phyloP scores from a whole-genome alignment of 2,329 filamentous ascomycete species.

The Fusarium sp. region DNA sequence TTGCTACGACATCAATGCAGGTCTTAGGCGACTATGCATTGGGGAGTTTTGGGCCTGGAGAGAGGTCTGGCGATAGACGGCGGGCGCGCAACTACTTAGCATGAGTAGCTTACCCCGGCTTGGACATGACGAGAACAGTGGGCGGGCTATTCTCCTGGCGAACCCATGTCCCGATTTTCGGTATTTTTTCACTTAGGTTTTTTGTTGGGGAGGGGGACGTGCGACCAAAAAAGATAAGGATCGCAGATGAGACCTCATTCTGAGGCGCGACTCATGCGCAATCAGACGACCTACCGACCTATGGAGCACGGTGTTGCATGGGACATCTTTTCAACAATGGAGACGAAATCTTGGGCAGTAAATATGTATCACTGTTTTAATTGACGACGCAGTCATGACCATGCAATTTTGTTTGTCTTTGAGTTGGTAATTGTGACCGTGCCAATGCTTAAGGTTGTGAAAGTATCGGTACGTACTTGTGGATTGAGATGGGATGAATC shows the following conservation, averaged over 20 bases:
- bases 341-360: constrained; percentile 41
- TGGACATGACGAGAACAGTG: constrained; percentile 45
- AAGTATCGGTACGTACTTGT: background rate
- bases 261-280: constrained; percentile 39
- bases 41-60: constrained; percentile 45
- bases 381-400: constrained; percentile 40
- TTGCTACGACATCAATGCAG: constrained; percentile 36
- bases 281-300: constrained; percentile 17
- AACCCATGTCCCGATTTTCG: constrained; percentile 36
- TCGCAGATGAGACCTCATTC: constrained; percentile 41
- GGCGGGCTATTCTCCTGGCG: constrained; percentile 24
- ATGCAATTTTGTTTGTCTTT: constrained; percentile 2
- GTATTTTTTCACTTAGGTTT: constrained; percentile 31
- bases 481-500: background rate
- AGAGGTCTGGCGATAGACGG: constrained; percentile 44
- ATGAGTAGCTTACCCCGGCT: constrained; percentile 27
- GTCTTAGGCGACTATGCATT: constrained; percentile 43
- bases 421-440: background rate
- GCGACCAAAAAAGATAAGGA: constrained; percentile 43
- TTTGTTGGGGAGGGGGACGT: constrained; percentile 44
- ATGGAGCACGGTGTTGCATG: constrained; percentile 46
- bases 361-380: constrained; percentile 48
- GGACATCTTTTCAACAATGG: constrained; percentile 34
- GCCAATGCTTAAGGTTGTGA: background rate
- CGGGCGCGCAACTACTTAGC: constrained; percentile 32